A percentile compares a stretch with the other conserved stretches of the same genome.
phyloP scores from a whole-genome alignment of 2,329 filamentous ascomycete species.

The Capronia epimyces region DNA sequence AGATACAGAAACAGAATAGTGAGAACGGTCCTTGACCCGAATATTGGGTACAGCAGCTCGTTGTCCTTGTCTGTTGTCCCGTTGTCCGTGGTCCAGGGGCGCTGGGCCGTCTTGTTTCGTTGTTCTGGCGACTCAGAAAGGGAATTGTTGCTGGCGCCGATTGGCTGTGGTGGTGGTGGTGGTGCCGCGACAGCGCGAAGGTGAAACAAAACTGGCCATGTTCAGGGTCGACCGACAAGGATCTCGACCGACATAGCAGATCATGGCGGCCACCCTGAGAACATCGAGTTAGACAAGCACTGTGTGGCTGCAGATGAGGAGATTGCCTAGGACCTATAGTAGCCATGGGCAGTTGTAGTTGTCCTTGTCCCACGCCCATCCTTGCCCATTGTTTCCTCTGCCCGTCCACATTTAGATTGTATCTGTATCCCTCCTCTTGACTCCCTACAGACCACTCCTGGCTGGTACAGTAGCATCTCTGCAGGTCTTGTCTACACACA shows the following conservation, averaged over 20 bases:
- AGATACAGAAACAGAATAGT: too few relatives aligned
- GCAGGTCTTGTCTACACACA: too few relatives aligned
- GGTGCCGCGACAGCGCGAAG: constrained; percentile 19
- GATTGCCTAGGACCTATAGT: too few relatives aligned
- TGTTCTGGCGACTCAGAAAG: constrained; percentile 19
- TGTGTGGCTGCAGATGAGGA: background rate
- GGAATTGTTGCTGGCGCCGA: constrained; percentile 9
- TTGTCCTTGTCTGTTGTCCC: too few relatives aligned
- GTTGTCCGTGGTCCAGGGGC: background rate
- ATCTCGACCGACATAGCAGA: background rate
- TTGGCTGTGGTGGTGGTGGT: constrained; percentile 16
- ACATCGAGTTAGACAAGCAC: background rate
- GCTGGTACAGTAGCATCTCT: too few relatives aligned
- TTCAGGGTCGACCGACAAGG: constrained; percentile 6
- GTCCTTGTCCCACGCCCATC: too few relatives aligned
- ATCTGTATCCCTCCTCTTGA: too few relatives aligned
- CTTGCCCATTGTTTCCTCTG: too few relatives aligned
- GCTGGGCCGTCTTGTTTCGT: constrained; percentile 6
- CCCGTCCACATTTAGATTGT: too few relatives aligned
- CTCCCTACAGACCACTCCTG: too few relatives aligned
- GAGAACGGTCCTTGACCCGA: background rate
- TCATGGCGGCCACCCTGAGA: background rate
- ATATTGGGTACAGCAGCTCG: too few relatives aligned
- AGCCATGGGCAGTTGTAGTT: too few relatives aligned
- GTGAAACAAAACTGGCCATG: constrained; percentile 18